These are phyloP conservation scores for Coemansia sp. DNA, from an alignment of 192 early-diverging fungal genomes.

Conservation along the genomic window DNA sequence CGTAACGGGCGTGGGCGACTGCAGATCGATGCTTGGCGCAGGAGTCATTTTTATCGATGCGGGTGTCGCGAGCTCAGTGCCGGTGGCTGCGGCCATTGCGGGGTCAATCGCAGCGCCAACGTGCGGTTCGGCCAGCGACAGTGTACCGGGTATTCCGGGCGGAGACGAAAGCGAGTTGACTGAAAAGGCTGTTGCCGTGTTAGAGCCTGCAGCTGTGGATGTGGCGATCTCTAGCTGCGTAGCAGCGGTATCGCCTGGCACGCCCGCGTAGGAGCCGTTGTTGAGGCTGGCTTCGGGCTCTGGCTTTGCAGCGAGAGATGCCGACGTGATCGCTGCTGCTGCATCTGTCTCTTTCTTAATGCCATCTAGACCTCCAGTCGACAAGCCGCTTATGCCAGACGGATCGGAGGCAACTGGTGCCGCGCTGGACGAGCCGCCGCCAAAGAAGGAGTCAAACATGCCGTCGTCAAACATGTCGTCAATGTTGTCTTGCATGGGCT, in stretches of 20 bases:
- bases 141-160: slow-evolving; percentile 24
- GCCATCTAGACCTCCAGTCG: no score
- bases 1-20: slow-evolving; percentile 28
- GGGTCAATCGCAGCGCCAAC: slow-evolving; percentile 12
- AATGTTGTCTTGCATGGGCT: slow-evolving; percentile 17
- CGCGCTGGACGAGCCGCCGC: slow-evolving; percentile 22
- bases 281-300: no score
- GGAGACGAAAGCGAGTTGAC: slow-evolving; percentile 33
- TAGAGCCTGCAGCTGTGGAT: not conserved
- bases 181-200: not conserved
- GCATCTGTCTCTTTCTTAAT: not conserved
- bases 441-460: slow-evolving; percentile 46
- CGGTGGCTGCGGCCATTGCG: not conserved
- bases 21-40: slow-evolving; percentile 34
- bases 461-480: slow-evolving; percentile 46
- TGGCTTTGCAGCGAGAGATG: not conserved
- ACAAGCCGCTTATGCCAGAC: no score
- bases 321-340: not conserved
- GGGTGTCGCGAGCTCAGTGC: slow-evolving; percentile 36
- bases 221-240: not conserved
- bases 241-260: not conserved
- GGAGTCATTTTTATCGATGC: slow-evolving; percentile 43
- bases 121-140: slow-evolving; percentile 26
- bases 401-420: not conserved
- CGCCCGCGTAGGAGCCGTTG: no score